Evolutionary conservation across 2,329 filamentous ascomycete genomes (phyloP).

Genomic region (Curvularia sp.): DNA sequence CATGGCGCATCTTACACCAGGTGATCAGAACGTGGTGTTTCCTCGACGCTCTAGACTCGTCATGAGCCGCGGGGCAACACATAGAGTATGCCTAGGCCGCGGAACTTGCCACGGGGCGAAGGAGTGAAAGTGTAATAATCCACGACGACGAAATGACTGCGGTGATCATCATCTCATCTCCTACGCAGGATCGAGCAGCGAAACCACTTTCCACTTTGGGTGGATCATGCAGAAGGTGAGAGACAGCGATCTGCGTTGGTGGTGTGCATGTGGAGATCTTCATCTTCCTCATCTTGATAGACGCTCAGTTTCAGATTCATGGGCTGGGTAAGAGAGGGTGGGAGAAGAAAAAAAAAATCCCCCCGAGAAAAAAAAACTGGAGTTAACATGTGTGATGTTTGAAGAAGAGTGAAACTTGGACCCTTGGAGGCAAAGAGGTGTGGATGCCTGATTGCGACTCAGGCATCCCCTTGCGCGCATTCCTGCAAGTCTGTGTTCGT

Average conservation of each 20-base stretch:
- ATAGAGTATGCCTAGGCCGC: neutral
- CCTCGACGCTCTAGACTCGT: neutral
- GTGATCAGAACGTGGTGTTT: neutral
- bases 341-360: neutral
- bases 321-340: neutral
- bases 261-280: neutral
- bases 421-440: neutral
- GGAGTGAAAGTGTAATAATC: neutral
- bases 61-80: neutral
- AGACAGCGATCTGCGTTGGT: neutral
- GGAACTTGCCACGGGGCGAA: neutral
- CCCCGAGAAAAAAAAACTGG: too few relatives aligned
- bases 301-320: neutral
- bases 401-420: neutral
- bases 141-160: neutral
- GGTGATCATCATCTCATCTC: neutral
- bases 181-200: neutral
- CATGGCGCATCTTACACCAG: neutral
- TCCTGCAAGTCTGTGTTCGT: neutral
- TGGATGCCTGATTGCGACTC: neutral
- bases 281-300: neutral
- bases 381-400: neutral
- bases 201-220: neutral
- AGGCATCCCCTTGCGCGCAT: neutral
- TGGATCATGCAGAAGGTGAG: neutral